Evolutionary conservation across 2,329 filamentous ascomycete species (phyloP).

Genomic region (Ophiostoma quercus): DNA sequence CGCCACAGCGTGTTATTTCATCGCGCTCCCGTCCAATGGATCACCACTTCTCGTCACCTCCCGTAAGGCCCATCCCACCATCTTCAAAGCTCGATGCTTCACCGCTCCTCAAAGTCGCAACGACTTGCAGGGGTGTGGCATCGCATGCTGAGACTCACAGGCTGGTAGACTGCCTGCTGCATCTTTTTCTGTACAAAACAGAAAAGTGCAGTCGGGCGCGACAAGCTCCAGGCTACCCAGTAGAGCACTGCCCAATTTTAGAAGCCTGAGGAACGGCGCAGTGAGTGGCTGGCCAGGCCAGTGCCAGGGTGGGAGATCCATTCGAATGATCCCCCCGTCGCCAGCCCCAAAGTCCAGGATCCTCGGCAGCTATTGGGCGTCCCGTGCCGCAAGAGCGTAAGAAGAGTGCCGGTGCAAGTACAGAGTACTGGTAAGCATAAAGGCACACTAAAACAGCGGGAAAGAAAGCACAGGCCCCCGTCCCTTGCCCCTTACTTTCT

Average conservation of each 20-base stretch:
- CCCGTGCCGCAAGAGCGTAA: constrained; percentile 22
- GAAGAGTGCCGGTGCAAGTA: background rate
- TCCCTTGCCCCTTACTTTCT: background rate
- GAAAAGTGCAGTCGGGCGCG: background rate
- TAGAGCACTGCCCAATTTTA: background rate
- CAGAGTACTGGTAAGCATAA: background rate
- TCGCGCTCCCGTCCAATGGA: background rate
- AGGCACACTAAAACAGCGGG: background rate
- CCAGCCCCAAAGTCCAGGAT: background rate
- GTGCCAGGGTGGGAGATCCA: background rate
- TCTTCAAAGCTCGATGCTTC: background rate
- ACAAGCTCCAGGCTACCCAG: background rate
- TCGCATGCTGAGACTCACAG: background rate
- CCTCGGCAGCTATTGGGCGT: constrained; percentile 21
- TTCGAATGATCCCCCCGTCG: background rate
- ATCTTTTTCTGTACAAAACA: too few species aligned
- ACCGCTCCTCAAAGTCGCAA: background rate
- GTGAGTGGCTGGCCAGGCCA: background rate
- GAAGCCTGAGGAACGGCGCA: background rate
- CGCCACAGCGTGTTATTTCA: background rate
- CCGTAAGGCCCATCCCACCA: background rate
- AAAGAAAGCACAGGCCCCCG: constrained; percentile 2
- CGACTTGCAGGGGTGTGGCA: background rate
- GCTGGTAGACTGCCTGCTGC: background rate
- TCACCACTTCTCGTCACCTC: background rate